Conservation (phyloP, 2,329 filamentous ascomycete genomes). For the Cercospora zeae-maydis region DNA sequence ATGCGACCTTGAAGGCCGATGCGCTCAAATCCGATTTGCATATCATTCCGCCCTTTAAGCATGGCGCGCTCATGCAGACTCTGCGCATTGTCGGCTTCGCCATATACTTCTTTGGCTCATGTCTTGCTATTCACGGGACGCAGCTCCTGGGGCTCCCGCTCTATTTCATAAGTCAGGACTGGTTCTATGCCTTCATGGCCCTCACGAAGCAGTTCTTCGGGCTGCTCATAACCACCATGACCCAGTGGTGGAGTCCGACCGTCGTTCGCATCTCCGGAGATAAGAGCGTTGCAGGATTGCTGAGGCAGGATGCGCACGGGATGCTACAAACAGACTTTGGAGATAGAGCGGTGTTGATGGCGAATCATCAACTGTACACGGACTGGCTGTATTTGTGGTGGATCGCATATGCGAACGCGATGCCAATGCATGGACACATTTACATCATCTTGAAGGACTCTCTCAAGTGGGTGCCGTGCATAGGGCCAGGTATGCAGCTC, state of each 20-base stretch:
- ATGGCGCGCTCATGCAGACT: conserved; percentile 42
- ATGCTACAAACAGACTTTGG: conserved; percentile 73
- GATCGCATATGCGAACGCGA: conserved; percentile 67
- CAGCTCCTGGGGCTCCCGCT: conserved; percentile 71
- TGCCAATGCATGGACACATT: conserved; percentile 73
- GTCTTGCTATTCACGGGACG: conserved; percentile 53
- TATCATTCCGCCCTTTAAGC: conserved; percentile 32
- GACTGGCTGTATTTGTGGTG: conserved; percentile 96
- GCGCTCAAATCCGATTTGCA: neutral
- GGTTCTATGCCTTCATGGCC: conserved; percentile 81
- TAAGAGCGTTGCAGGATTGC: conserved; percentile 70
- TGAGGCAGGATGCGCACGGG: conserved; percentile 65
- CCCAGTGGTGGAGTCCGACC: conserved; percentile 79
- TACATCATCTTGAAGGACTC: conserved; percentile 91
- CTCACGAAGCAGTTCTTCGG: conserved; percentile 83
- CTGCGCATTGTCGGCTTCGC: conserved; percentile 45
- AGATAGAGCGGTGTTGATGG: conserved; percentile 74
- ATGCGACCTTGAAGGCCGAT: neutral
- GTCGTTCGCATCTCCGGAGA: conserved; percentile 78
- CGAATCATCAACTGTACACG: conserved; percentile 73
- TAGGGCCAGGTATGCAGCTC: conserved; percentile 80
- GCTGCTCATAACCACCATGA: conserved; percentile 71
- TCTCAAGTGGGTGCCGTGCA: conserved; percentile 74
- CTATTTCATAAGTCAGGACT: conserved; percentile 68
- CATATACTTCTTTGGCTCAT: conserved; percentile 46